Base-by-base conservation (phyloP, 306 rosid genomes). In the Quercus berberidifolia region DNA sequence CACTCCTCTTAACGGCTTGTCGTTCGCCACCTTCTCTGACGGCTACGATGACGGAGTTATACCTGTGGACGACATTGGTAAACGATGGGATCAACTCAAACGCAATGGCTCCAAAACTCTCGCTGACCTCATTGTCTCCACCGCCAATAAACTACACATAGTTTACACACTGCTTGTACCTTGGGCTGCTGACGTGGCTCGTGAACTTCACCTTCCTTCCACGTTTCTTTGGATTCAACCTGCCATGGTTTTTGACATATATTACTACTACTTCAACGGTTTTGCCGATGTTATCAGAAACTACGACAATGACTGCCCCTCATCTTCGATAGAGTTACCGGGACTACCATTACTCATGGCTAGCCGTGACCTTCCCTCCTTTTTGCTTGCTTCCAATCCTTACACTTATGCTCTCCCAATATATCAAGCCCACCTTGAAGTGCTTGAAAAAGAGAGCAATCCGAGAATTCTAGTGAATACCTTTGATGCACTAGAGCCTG, bases 211-310 rank as follows among this genome's bases (percentile, higher is more conserved):
- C 14, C 69, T 83, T 19, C 87, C 76, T 4, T 46, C 76, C 0
- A 83, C 76, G 8, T 64, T 83, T 1, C 35, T 88, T 1, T 88
- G 87, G 87, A 80, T 78, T 67, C 87, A 88, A 58, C 77, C 89
- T 19, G 89, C 91, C 33, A 68, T 82, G 0, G 84, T 85, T 17
- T 85, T 85, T 5, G 74, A 56, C 41, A 71, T 85, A n/a, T 78
- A 71, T 57, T 58, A 83, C 75, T 74, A 81, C 15, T 88, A 78
- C 71, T 75, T 80, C 18, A 78, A 85, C 23, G 91, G 85, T 17
- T 75, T 69, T 43, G 57, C 52, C 1, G 73, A 85, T 2, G 14
- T 57, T 43, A 70, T 80, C 31, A 33, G 6, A 5, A 23, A 19
- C 21, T 28, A 3, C 1, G 6, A 5, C 25, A 11, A 28, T 31